Percentiles rank a stretch among this genome's conserved stretches.
phyloP scores from a whole-genome alignment of 73 alveolate genomes.

The Durusdinium trenchii region DNA sequence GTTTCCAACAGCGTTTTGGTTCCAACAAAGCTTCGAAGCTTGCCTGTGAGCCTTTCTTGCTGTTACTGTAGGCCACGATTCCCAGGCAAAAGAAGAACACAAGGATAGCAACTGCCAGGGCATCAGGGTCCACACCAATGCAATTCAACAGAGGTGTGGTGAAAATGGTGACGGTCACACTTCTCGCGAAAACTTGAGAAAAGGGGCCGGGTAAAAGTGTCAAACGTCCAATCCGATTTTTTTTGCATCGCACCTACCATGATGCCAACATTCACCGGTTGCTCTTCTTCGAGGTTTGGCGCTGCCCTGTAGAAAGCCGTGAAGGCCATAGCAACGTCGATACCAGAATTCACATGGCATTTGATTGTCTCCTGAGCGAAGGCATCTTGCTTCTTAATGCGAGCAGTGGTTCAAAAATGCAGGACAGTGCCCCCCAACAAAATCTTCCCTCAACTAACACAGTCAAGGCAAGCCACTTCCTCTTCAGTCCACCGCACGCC shows the following conservation, averaged over 20 bases:
- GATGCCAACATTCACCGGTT: slow-evolving; percentile 25
- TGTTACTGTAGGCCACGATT: slow-evolving; percentile 49
- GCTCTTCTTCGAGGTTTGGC: neutral
- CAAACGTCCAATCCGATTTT: too few species aligned
- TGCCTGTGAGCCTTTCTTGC: slow-evolving; percentile 58
- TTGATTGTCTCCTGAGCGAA: slow-evolving; percentile 6
- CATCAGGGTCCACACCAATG: neutral
- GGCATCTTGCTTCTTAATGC: too few species aligned
- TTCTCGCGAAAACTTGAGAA: neutral
- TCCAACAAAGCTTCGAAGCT: too few species aligned
- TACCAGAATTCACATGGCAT: neutral
- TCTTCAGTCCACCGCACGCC: neutral
- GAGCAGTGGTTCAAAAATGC: too few species aligned
- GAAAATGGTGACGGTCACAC: neutral
- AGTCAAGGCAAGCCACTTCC: neutral
- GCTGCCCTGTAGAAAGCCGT: slow-evolving; percentile 24
- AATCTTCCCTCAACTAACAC: neutral
- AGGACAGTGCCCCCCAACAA: neutral
- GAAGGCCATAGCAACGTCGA: neutral
- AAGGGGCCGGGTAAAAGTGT: too few species aligned
- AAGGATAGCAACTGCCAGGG: slow-evolving; percentile 32
- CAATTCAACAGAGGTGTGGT: neutral
- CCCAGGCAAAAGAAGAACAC: slow-evolving; percentile 68
- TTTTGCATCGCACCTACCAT: slow-evolving; percentile 47
- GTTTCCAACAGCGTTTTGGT: too few species aligned